These are phyloP conservation scores for Diaporthe citrichinensis DNA, from an alignment of 2,329 filamentous ascomycete species.

Conservation along the genomic window DNA sequence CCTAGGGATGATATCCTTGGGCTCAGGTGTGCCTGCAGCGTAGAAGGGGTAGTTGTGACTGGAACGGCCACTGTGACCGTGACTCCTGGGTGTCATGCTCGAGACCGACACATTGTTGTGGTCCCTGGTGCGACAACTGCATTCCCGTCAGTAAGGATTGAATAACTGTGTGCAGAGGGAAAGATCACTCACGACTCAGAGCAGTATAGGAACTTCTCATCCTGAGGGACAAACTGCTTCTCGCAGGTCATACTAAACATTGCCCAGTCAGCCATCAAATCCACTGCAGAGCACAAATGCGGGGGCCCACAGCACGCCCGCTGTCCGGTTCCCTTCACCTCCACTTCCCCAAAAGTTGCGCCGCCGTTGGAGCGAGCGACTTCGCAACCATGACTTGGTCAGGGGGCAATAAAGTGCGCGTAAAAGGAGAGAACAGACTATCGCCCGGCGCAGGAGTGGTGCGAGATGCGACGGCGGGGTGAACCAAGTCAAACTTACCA, in stretches of 20 bases:
- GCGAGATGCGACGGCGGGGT: slow-evolving; percentile 26
- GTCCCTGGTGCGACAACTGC: slow-evolving; percentile 69
- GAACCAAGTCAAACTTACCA: slow-evolving; percentile 64
- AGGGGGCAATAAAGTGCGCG: background rate
- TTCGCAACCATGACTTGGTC: background rate
- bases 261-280: slow-evolving; percentile 48
- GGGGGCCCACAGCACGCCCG: slow-evolving; percentile 48
- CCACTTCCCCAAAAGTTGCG: background rate
- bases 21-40: slow-evolving; percentile 63
- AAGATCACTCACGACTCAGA: slow-evolving; percentile 69
- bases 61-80: slow-evolving; percentile 25
- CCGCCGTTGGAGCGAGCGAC: background rate
- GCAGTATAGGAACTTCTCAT: slow-evolving; percentile 73
- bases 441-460: slow-evolving; percentile 41
- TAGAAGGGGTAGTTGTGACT: slow-evolving; percentile 60
- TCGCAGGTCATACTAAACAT: slow-evolving; percentile 73
- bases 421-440: background rate
- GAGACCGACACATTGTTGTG: slow-evolving; percentile 55
- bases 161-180: slow-evolving; percentile 31
- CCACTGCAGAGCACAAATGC: slow-evolving; percentile 45
- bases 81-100: slow-evolving; percentile 43
- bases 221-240: slow-evolving; percentile 73
- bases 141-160: slow-evolving; percentile 42
- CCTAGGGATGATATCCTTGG: slow-evolving; percentile 74
- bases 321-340: background rate